Conservation (phyloP, 1,139 yeast species). For the Petasospora rhodanensis region DNA sequence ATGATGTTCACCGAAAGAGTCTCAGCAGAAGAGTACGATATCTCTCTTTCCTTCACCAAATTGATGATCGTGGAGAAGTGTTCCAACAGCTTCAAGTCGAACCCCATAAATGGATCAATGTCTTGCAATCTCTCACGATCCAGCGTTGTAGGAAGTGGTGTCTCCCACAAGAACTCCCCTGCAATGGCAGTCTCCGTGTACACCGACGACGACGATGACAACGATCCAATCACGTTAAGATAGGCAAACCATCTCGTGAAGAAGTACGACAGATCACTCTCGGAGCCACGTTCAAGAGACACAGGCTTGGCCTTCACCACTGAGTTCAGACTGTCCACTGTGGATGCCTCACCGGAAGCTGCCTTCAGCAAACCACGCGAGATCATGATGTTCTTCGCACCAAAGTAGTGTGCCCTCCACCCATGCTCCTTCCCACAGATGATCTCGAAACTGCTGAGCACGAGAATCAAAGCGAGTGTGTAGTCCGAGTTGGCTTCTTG, state of each 20-base stretch:
- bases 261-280: conserved; percentile 50
- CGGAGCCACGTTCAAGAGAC: conserved; percentile 18
- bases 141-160: conserved; percentile 19
- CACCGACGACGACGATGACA: conserved; percentile 31
- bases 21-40: conserved; percentile 1
- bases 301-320: too few relatives aligned
- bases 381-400: conserved; percentile 63
- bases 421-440: conserved; percentile 41
- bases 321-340: too few relatives aligned
- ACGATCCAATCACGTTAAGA: conserved; percentile 62
- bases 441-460: conserved; percentile 63
- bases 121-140: conserved; percentile 29
- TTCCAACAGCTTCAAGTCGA: conserved; percentile 50
- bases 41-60: conserved; percentile 34
- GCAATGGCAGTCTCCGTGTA: conserved; percentile 7
- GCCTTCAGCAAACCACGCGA: conserved; percentile 46
- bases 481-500: conserved; percentile 55
- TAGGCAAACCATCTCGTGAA: conserved; percentile 70
- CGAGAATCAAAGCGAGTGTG: conserved; percentile 60
- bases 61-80: conserved; percentile 43
- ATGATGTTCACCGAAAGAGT: conserved; percentile 32
- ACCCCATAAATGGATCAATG: conserved; percentile 57
- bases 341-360: conserved; percentile 2
- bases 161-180: conserved; percentile 23
- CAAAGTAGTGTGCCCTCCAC: conserved; percentile 64